phyloP scores from a whole-genome alignment of 2,329 filamentous ascomycete genomes.

The Phaeosphaeriaceae sp. region DNA sequence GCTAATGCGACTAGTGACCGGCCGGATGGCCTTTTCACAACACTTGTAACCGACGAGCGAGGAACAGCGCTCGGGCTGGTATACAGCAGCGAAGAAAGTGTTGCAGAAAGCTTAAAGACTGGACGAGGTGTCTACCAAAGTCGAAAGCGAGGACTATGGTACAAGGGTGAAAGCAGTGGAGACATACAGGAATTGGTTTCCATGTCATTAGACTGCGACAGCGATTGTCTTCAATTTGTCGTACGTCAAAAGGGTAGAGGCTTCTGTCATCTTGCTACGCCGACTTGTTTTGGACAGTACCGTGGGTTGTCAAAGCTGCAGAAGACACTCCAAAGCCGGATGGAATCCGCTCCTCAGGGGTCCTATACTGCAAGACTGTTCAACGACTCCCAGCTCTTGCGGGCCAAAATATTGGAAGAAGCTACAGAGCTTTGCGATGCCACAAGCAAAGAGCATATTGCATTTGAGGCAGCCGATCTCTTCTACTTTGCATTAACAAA shows the following conservation, averaged over 20 bases:
- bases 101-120: conserved; percentile 83
- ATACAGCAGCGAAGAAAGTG: conserved; percentile 91
- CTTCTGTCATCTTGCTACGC: conserved; percentile 93
- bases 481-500: conserved; percentile 96
- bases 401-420: conserved; percentile 98
- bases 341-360: conserved; percentile 79
- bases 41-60: conserved; percentile 87
- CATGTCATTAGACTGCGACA: conserved; percentile 89
- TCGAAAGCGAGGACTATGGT: conserved; percentile 92
- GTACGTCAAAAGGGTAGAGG: conserved; percentile 86
- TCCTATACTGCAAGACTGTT: conserved; percentile 96
- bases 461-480: conserved; percentile 93
- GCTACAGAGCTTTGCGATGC: conserved; percentile 94
- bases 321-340: conserved; percentile 82
- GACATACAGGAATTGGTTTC: conserved; percentile 89
- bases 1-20: conserved; percentile 81
- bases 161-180: conserved; percentile 93
- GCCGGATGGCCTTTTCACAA: conserved; percentile 82
- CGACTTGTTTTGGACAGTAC: conserved; percentile 89
- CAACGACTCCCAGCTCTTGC: conserved; percentile 84
- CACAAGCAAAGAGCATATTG: conserved; percentile 78
- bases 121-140: conserved; percentile 92
- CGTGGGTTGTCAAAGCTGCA: conserved; percentile 83
- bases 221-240: conserved; percentile 87
- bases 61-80: conserved; percentile 86